Base-by-base conservation (phyloP, 2,329 filamentous ascomycete genomes). In the Diaporthe nobilis region DNA sequence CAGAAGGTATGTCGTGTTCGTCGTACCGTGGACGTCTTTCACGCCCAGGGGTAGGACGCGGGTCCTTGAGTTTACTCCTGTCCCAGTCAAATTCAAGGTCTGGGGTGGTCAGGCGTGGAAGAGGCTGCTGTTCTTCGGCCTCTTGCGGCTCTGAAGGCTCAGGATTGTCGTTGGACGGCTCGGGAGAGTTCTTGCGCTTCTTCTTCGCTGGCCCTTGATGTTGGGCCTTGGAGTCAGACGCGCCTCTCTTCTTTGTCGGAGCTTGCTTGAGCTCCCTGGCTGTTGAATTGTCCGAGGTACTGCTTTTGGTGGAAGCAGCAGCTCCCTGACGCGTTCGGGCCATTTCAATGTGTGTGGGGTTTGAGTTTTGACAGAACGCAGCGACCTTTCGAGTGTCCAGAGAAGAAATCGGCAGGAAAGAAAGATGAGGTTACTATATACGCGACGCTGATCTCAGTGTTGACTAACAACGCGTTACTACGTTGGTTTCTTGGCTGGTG, bases 41-140 rank as follows among this genome's bases (percentile, higher is more conserved):
- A 34, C 79, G 79, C 15, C 79, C 80, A 3, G 79, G 79, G 0
- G 80, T 81, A 13, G 73, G 75, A 10, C 80, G 79, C 28, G 77
- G 79, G 55, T 80, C 79, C 34, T 80, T 79, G 22, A 81, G 70
- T 44, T 79, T 77, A 49, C 75, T 79, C 31, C 75, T 77, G 47
- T 81, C 78, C 39, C 75, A 81, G 53, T 81, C 79, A 58, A 80
- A 81, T 53, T 81, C 79, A 3, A 81, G 76, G 47, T 81, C 79
- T 1, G 79, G 79, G 1, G 78, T 79, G 9, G 79, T 81, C 34
- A 80, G 63, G 12, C 79, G 79, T 22, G 71, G 71, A 8, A 42
- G 57, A 63, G 31, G 34, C 31, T 42, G 44, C 34, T 51, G 57
- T 22, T 42, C 28, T 58, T 63, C 57, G 22, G 13, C 57, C 20